Conservation (phyloP, 2,329 filamentous ascomycete species). For the Epicoccum nigrum region DNA sequence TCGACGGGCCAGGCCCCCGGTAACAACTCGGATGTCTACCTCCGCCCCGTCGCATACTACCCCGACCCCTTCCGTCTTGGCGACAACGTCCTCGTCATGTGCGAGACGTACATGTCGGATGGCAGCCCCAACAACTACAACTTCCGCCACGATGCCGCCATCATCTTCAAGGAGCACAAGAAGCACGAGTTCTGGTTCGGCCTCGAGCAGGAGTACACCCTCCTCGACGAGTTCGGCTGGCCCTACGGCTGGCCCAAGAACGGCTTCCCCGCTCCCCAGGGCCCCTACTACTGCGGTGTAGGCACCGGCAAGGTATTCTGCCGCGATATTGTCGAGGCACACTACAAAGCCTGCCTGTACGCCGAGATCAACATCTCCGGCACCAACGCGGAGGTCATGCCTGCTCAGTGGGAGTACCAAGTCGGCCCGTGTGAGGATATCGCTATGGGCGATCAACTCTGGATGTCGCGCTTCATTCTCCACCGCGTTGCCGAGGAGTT, state of each 20-base stretch:
- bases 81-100: slow-evolving; percentile 92
- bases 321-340: slow-evolving; percentile 95
- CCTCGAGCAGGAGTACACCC: slow-evolving; percentile 96
- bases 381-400: slow-evolving; percentile 99
- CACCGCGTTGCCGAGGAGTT: slow-evolving; percentile 95
- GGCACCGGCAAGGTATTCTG: slow-evolving; percentile 96
- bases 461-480: slow-evolving; percentile 88
- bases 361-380: slow-evolving; percentile 92
- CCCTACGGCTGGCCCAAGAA: slow-evolving; percentile 91
- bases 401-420: slow-evolving; percentile 97
- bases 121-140: slow-evolving; percentile 98
- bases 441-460: slow-evolving; percentile 91
- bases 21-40: slow-evolving; percentile 97
- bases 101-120: slow-evolving; percentile 93
- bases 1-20: slow-evolving; percentile 91
- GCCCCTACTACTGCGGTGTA: slow-evolving; percentile 97
- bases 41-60: slow-evolving; percentile 86
- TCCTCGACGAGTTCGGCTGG: slow-evolving; percentile 82
- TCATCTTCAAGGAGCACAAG: slow-evolving; percentile 87
- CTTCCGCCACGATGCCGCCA: slow-evolving; percentile 88
- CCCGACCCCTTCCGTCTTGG: slow-evolving; percentile 88
- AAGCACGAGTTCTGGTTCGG: slow-evolving; percentile 93
- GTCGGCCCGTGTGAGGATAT: slow-evolving; percentile 90
- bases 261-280: slow-evolving; percentile 90
- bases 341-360: slow-evolving; percentile 90